A percentile compares a stretch with the other conserved stretches of the same genome.
phyloP scores from a whole-genome alignment of 148 eudicot genomes.

The Arctostaphylos glauca region DNA sequence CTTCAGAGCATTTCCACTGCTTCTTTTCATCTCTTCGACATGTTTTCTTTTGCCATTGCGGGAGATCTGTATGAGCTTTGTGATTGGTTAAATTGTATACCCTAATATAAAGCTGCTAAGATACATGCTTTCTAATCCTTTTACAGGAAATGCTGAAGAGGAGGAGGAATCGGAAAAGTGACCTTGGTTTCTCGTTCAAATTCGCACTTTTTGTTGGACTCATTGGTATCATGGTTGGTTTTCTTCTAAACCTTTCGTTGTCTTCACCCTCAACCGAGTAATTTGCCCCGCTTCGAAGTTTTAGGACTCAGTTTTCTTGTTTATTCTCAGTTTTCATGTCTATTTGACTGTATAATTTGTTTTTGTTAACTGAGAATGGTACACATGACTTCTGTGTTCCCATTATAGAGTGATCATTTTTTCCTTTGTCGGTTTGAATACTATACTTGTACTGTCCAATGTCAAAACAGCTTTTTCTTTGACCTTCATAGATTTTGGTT shows the following conservation, averaged over 20 bases:
- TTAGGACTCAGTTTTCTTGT: background rate
- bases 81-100: background rate
- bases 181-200: constrained; percentile 56
- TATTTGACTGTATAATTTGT: background rate
- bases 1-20: background rate
- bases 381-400: background rate
- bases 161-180: constrained; percentile 42
- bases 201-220: constrained; percentile 63
- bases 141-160: constrained; percentile 63
- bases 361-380: background rate
- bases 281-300: constrained; percentile 11
- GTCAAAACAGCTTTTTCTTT: background rate
- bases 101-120: constrained; percentile 27
- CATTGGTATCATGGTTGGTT: constrained; percentile 64
- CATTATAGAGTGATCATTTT: constrained; percentile 9
- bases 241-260: constrained; percentile 49
- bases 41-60: background rate
- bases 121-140: constrained; percentile 1
- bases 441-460: background rate
- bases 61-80: background rate
- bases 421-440: background rate
- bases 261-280: constrained; percentile 47
- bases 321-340: background rate
- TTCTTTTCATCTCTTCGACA: constrained; percentile 23
- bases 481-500: background rate